Percentiles rank a stretch among this genome's conserved stretches.
Evolutionary conservation across 2,329 filamentous ascomycete species (phyloP).

Genomic region (Trichoderma simmonsii): DNA sequence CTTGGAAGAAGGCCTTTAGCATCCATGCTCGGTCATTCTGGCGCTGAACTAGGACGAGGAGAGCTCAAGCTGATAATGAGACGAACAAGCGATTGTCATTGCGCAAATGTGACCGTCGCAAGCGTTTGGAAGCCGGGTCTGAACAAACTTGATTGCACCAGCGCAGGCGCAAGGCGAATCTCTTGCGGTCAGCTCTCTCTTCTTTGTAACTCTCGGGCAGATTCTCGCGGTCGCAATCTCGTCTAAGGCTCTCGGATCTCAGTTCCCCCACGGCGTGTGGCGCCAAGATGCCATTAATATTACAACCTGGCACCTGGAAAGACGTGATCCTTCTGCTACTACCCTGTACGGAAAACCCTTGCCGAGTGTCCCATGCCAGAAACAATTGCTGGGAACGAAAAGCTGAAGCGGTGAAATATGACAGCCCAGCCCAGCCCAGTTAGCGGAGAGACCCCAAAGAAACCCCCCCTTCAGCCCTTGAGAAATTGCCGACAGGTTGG

Average conservation of each 20-base stretch:
- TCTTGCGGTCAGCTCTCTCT: not conserved
- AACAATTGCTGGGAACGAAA: not conserved
- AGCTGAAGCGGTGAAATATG: constrained; percentile 7
- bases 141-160: not conserved
- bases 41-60: not conserved
- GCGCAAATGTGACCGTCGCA: not conserved
- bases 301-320: not conserved
- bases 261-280: constrained; percentile 9
- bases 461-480: not conserved
- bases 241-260: not conserved
- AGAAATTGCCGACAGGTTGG: constrained; percentile 3
- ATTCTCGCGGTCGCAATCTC: not conserved
- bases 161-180: not conserved
- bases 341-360: not conserved
- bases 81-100: not conserved
- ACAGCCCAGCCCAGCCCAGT: not conserved
- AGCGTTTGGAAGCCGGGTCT: not conserved
- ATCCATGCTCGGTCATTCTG: constrained; percentile 9
- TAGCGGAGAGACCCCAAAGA: not conserved
- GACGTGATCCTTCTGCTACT: constrained; percentile 1
- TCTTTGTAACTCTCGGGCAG: not conserved
- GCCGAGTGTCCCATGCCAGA: not conserved
- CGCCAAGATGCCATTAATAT: constrained; percentile 11
- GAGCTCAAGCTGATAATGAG: not conserved
- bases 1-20: not conserved